Evolutionary conservation across 2,329 filamentous ascomycete genomes (phyloP).

Genomic region (Arthrobotrys sinensis): DNA sequence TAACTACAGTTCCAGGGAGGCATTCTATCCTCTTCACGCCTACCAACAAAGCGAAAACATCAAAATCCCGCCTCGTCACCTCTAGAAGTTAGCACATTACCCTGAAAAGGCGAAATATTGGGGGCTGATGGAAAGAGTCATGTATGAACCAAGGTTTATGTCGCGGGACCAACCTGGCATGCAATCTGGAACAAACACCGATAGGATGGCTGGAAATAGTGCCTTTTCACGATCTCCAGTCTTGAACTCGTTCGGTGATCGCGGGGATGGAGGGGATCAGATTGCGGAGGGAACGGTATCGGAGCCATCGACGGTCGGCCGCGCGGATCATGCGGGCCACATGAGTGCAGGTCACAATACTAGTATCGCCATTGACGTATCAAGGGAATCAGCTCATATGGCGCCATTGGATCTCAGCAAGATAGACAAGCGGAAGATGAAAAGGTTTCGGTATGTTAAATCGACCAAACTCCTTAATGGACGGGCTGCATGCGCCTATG

Average conservation of each 20-base stretch:
- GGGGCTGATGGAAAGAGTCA: conserved; percentile 6
- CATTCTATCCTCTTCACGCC: too few species aligned
- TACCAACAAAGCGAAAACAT: neutral
- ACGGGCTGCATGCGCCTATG: neutral
- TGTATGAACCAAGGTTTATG: conserved; percentile 53
- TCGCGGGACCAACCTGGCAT: conserved; percentile 25
- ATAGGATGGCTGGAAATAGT: conserved; percentile 10
- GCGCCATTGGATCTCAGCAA: conserved; percentile 48
- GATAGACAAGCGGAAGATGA: conserved; percentile 71
- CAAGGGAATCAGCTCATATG: conserved; percentile 61
- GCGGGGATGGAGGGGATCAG: conserved; percentile 64
- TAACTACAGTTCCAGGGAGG: too few species aligned
- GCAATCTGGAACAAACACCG: neutral
- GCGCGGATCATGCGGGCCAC: conserved; percentile 73
- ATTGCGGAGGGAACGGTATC: conserved; percentile 51
- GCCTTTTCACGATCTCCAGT: conserved; percentile 43
- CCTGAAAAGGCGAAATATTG: neutral
- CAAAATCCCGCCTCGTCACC: too few species aligned
- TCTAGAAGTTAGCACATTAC: neutral
- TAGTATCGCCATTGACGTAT: conserved; percentile 71
- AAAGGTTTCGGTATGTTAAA: conserved; percentile 79
- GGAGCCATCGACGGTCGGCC: conserved; percentile 29
- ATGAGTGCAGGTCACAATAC: conserved; percentile 72
- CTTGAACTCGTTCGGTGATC: conserved; percentile 66
- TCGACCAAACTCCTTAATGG: neutral